Percentiles rank a stretch among this genome's conserved stretches.
Conservation (phyloP, 176 grass and related monocot genomes). For the Saccharum spontaneum region DNA sequence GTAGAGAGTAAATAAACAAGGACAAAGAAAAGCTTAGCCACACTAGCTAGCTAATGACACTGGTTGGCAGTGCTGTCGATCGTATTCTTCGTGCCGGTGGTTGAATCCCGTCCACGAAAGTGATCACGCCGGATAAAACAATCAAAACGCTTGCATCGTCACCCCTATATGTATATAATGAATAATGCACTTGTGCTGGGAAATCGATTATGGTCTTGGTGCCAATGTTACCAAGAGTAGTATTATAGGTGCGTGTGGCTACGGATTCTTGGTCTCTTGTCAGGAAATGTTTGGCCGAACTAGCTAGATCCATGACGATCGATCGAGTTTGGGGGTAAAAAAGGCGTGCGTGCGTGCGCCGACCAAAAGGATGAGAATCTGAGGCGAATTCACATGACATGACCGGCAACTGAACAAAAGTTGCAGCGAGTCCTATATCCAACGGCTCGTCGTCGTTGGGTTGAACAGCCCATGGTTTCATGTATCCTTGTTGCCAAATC, state of each 20-base stretch:
- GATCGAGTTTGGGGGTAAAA: neutral
- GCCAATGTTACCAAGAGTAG: neutral
- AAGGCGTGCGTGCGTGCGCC: conserved; percentile 5
- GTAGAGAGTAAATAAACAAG: neutral
- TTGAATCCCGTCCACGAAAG: conserved; percentile 38
- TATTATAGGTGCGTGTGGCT: neutral
- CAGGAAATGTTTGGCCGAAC: neutral
- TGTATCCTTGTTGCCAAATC: neutral
- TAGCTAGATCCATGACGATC: neutral
- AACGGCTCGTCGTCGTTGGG: neutral
- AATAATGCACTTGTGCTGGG: neutral
- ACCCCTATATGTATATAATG: neutral
- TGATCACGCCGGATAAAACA: neutral
- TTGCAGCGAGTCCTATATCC: neutral
- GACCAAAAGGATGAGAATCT: conserved; percentile 32
- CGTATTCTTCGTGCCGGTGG: conserved; percentile 10
- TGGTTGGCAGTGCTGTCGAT: neutral
- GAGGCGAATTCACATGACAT: conserved; percentile 25
- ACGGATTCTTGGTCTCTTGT: neutral
- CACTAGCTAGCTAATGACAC: neutral
- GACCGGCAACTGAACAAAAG: neutral
- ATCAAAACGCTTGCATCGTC: neutral
- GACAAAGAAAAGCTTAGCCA: conserved; percentile 6
- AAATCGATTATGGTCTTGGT: neutral
- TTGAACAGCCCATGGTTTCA: conserved; percentile 19